A percentile compares a stretch with the other conserved stretches of the same genome.
Conservation (phyloP, 2,329 filamentous ascomycete genomes). For the Aspergillus pseudotamarii region DNA sequence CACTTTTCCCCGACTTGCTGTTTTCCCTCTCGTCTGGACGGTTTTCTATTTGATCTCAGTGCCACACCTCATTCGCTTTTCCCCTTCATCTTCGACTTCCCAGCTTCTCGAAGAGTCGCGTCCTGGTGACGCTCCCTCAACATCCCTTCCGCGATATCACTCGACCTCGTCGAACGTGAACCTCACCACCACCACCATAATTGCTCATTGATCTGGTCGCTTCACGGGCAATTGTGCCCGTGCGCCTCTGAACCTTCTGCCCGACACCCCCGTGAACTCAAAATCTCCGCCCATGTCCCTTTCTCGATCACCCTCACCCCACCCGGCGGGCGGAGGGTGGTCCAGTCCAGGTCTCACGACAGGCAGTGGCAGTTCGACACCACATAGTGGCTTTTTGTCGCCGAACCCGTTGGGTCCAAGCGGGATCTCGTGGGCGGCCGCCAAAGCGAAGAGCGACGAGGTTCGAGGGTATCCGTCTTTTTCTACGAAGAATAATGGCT, state of each 20-base stretch:
- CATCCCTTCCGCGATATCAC: not conserved
- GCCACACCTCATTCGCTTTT: not conserved
- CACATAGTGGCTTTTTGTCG: conserved; percentile 49
- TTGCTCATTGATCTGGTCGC: not conserved
- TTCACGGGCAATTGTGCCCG: not conserved
- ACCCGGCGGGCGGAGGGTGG: conserved; percentile 78
- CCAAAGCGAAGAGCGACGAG: conserved; percentile 74
- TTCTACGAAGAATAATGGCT: conserved; percentile 78
- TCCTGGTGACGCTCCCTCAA: conserved; percentile 9
- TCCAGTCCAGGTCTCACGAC: conserved; percentile 77
- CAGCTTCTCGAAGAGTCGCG: conserved; percentile 5
- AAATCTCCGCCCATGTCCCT: conserved; percentile 70
- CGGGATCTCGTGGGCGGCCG: conserved; percentile 76
- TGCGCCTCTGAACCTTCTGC: not conserved
- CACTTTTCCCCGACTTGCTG: not conserved
- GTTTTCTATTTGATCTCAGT: not conserved
- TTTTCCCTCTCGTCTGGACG: not conserved
- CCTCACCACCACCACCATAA: not conserved
- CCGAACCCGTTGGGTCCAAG: conserved; percentile 27
- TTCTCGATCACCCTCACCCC: conserved; percentile 84
- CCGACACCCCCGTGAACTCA: conserved; percentile 53
- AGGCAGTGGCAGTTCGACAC: conserved; percentile 71
- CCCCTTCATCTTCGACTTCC: not conserved
- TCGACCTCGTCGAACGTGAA: not conserved
- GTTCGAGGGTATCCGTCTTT: conserved; percentile 77